Evolutionary conservation across 495 filamentous ascomycete genomes (phyloP).

Genomic region (Rhypophila decipiens): DNA sequence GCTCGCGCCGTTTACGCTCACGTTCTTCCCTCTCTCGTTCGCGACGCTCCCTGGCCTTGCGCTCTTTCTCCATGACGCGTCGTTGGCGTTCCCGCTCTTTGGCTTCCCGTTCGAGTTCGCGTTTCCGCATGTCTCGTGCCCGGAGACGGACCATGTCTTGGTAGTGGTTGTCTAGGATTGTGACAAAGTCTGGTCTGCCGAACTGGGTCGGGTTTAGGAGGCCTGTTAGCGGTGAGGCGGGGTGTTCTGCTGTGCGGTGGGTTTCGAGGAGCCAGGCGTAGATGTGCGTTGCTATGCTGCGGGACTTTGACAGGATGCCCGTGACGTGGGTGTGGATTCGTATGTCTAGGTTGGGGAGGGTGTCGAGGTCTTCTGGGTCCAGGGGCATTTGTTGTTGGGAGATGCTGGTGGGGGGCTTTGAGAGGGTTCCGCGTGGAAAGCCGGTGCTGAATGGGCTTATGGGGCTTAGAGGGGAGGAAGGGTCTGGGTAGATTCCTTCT

Average conservation of each 20-base stretch:
- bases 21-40: too few relatives aligned
- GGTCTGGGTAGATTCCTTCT: too few relatives aligned
- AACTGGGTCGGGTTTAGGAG: constrained; percentile 32
- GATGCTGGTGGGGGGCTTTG: too few relatives aligned
- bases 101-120: too few relatives aligned
- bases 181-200: constrained; percentile 52
- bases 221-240: constrained; percentile 28
- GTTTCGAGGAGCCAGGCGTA: constrained; percentile 32
- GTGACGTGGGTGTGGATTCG: constrained; percentile 34
- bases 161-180: constrained; percentile 39
- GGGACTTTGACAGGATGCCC: too few relatives aligned
- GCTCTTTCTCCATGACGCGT: constrained; percentile 14
- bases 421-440: too few relatives aligned
- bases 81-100: constrained; percentile 11
- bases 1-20: too few relatives aligned
- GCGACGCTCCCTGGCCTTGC: constrained; percentile 12
- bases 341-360: too few relatives aligned
- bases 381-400: too few relatives aligned
- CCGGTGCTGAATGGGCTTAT: too few relatives aligned
- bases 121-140: constrained; percentile 17
- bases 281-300: constrained; percentile 28
- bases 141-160: constrained; percentile 21
- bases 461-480: too few relatives aligned
- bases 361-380: too few relatives aligned
- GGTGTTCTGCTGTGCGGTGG: constrained; percentile 26